Evolutionary conservation across 2,329 filamentous ascomycete genomes (phyloP), one percentile per base, ranked within the genome.

Genomic region (Neophaeococcomyces aloes): DNA sequence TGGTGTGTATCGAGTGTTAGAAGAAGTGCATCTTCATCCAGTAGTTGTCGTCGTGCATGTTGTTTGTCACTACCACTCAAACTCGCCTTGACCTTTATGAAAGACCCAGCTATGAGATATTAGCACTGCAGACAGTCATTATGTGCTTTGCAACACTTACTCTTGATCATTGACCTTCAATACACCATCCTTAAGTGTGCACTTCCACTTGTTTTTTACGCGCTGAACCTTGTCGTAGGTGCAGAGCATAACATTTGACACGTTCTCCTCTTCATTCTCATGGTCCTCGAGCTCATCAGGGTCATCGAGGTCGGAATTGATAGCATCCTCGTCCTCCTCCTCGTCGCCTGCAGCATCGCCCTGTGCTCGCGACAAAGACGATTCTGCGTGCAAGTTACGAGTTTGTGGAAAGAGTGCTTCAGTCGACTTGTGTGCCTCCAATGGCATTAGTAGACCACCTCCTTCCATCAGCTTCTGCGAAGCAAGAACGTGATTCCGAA

Each of bases 191-290:
- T 96, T 96, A 51, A 98, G 78, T 1, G 86, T 88, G 67, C 91
- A 98, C 83, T 98, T 98, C 85, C 85, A 91, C 77, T 91, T 98
- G 69, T 96, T 98, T 79, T 98, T 98, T 58, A 96, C 91, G 37
- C 91, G 77, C 67, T 96, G 89, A 7, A 98, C 91, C 70, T 98
- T 98, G 70, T 98, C 91, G 62, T 98, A 98, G 61, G 94, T 95
- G 70, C 91, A 98, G 31, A 98, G 79, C 85, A 98, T 96, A 60
- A 93, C 88, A 55, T 94, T 84, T 1, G 82, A 81, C 52, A 83
- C 76, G 29, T 80, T 77, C 33, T 94, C 88, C 48, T 93, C 86
- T 11, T 87, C 85, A 39, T 91, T 88, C 27, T 91, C 86, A 18
- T 89, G 85, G 18, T 91, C 86, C 23, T 84, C 81, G 8, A 86